These are phyloP conservation scores for Tillandsia fasciculata DNA, from an alignment of 176 grass and related monocot genomes.

Conservation along the genomic window DNA sequence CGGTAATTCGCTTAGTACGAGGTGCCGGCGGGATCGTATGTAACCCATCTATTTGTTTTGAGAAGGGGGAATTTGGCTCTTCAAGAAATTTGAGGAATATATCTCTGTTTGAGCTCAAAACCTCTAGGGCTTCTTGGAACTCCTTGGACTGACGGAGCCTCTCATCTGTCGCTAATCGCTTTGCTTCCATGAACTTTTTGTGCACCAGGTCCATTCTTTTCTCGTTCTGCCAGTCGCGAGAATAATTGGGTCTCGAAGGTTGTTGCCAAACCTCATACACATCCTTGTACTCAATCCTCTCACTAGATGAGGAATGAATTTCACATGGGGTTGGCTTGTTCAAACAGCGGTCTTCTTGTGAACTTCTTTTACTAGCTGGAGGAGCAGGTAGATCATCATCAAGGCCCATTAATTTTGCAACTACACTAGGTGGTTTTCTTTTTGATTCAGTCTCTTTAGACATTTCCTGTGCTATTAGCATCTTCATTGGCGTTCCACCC, in stretches of 20 bases:
- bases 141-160: slow-evolving; percentile 55
- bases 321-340: slow-evolving; percentile 18
- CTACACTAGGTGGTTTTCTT: slow-evolving; percentile 54
- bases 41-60: slow-evolving; percentile 15
- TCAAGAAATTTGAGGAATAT: slow-evolving; percentile 91
- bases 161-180: slow-evolving; percentile 57
- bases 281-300: slow-evolving; percentile 61
- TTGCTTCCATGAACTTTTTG: slow-evolving; percentile 84
- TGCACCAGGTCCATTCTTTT: slow-evolving; percentile 56
- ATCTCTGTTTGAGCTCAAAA: slow-evolving; percentile 88
- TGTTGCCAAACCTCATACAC: slow-evolving; percentile 57
- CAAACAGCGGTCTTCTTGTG: slow-evolving; percentile 16
- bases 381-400: slow-evolving; percentile 56
- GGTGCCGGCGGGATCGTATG: slow-evolving; percentile 22
- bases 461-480: slow-evolving; percentile 50
- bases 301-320: slow-evolving; percentile 22
- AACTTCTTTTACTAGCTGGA: slow-evolving; percentile 26
- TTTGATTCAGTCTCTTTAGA: slow-evolving; percentile 46
- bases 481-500: slow-evolving; percentile 48
- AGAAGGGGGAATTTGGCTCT: slow-evolving; percentile 68
- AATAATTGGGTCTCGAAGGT: slow-evolving; percentile 31
- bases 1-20: slow-evolving; percentile 68
- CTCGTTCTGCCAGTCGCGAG: slow-evolving; percentile 40
- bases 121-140: slow-evolving; percentile 79
- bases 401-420: slow-evolving; percentile 96